Evolutionary conservation across 2,329 filamentous ascomycete species (phyloP).

Genomic region (Microdochium bolleyi): DNA sequence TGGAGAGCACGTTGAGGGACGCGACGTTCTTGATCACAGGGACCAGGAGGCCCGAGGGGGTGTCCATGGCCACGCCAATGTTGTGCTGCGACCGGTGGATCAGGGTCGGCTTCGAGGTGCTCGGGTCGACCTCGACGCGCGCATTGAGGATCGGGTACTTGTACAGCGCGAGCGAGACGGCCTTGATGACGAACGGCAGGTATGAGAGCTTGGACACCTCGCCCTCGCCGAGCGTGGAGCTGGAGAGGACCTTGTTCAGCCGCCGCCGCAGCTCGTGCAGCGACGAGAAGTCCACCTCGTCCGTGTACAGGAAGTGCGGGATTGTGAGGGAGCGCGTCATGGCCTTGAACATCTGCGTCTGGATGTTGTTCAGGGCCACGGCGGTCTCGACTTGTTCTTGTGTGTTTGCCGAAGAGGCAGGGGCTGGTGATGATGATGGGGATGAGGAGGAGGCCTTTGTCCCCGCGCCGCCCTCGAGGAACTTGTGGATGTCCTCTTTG

Average conservation of each 20-base stretch:
- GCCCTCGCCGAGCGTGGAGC: conserved; percentile 34
- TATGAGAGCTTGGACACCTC: conserved; percentile 67
- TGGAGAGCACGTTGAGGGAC: conserved; percentile 64
- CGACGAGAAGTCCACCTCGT: conserved; percentile 75
- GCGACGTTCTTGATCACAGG: conserved; percentile 86
- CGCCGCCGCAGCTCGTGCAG: conserved; percentile 65
- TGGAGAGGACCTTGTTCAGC: conserved; percentile 58
- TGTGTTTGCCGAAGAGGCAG: conserved; percentile 21
- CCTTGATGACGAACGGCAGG: conserved; percentile 93
- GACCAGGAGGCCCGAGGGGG: conserved; percentile 78
- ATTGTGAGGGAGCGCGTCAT: conserved; percentile 91
- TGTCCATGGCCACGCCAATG: conserved; percentile 94
- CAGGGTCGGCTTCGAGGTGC: conserved; percentile 59
- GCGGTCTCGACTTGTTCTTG: conserved; percentile 59
- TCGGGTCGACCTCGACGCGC: conserved; percentile 56
- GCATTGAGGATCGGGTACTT: conserved; percentile 84
- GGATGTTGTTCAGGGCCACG: conserved; percentile 66
- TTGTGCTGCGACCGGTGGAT: conserved; percentile 81
- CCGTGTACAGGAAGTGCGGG: conserved; percentile 92
- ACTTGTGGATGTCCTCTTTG: conserved; percentile 84
- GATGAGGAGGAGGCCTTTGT: conserved; percentile 7
- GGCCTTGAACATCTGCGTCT: conserved; percentile 91
- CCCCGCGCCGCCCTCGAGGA: conserved; percentile 42
- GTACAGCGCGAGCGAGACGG: conserved; percentile 75
- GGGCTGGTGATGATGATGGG: conserved; percentile 15